These are phyloP conservation scores for Hsuehochloa calcarea DNA, from an alignment of 176 grass and related monocot species.

Conservation along the genomic window DNA sequence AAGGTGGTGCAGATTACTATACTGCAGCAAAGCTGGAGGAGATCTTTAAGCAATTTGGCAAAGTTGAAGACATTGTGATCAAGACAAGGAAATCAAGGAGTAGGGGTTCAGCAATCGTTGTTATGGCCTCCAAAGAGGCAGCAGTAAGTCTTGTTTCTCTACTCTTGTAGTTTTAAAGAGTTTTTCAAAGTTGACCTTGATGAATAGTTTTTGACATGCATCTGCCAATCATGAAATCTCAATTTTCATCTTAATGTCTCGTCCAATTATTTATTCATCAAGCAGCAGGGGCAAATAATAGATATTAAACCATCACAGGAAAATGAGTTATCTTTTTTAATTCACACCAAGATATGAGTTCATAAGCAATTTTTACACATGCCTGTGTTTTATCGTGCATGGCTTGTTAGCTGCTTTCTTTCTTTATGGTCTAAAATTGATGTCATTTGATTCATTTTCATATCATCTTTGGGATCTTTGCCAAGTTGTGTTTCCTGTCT, in stretches of 20 bases:
- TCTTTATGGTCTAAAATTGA: neutral
- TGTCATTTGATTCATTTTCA: slow-evolving; percentile 7
- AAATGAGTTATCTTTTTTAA: neutral
- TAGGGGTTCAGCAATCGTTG: slow-evolving; percentile 70
- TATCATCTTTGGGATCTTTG: neutral
- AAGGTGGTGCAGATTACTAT: slow-evolving; percentile 58
- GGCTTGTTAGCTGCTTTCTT: neutral
- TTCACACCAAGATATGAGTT: neutral
- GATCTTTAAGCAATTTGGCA: slow-evolving; percentile 75
- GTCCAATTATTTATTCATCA: neutral
- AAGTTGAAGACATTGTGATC: slow-evolving; percentile 82
- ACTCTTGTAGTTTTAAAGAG: neutral
- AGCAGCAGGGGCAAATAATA: neutral
- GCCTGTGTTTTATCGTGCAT: neutral
- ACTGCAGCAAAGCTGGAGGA: slow-evolving; percentile 59
- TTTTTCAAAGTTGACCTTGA: neutral
- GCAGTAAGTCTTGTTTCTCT: slow-evolving; percentile 50
- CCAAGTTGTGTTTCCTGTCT: neutral
- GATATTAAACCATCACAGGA: neutral
- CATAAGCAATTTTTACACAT: neutral
- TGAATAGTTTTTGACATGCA: neutral
- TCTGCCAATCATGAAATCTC: neutral
- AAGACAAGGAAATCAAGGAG: slow-evolving; percentile 71
- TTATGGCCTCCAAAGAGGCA: slow-evolving; percentile 79
- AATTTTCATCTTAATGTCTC: neutral